Evolutionary conservation across 768 basidiomycete species (phyloP), one percentile per base, ranked within the genome.

Genomic region (Fibroporia radiculosa): DNA sequence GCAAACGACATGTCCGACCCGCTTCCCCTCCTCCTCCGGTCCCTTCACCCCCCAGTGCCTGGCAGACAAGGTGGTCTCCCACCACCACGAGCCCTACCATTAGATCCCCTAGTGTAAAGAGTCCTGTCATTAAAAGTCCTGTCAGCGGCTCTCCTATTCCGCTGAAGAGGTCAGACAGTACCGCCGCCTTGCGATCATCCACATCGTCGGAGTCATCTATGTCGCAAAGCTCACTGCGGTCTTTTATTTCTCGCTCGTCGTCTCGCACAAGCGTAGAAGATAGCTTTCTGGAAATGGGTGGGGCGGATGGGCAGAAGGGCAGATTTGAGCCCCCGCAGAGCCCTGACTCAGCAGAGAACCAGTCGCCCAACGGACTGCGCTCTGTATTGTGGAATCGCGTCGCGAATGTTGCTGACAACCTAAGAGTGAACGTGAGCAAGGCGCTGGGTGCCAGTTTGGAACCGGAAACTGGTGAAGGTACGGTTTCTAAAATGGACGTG

Each of bases 401-500:
- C 7, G 67, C 77, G n/a, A 63, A 65, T 19, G 73, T 72, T 13
- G 76, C 80, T 3, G 71, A 66, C 48, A 67, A 61, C 3, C 61
- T 83, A 19, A 78, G 73, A 1, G 67, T 80, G 41, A 78, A 68
- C 55, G 75, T 82, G 3, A 71, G 70, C 57, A 74, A 75, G 55
- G 77, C 78, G 20, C 78, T 76, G 75, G 63, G 72, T 22, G 49
- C 64, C 8, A 74, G 71, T 38, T 57, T 77, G 16, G 51, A 58
- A 16, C 59, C 64, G 14, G 59, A 57, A 42, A 55, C 65, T 27
- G 74, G 72, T 20, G 75, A 75, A 72, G 71, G 74, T 71, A 49
- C 49, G 48, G 37, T 25, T 28, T 12, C 20, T 47, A 14, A 18
- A 26, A 29, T 22, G 12, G 13, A 32, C 25, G 24, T 29, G 28